Evolutionary conservation across 2,329 filamentous ascomycete species (phyloP).

Genomic region (Ramularia collo-cygni): DNA sequence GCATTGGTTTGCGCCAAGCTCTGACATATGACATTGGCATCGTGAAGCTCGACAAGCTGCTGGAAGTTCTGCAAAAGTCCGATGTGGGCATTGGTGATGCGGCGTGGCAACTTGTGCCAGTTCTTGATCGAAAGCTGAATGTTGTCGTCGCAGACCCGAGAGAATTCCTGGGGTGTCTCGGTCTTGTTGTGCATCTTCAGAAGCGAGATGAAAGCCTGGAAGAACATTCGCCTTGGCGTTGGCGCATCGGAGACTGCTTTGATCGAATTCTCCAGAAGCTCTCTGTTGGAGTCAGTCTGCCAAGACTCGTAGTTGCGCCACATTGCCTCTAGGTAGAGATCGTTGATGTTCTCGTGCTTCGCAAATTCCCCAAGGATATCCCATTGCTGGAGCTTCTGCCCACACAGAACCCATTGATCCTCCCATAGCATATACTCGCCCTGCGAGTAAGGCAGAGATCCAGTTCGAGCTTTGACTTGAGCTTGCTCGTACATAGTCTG

Average conservation of each 20-base stretch:
- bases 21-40: constrained; percentile 92
- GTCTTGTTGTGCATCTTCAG: constrained; percentile 89
- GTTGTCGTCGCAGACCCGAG: constrained; percentile 86
- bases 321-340: constrained; percentile 86
- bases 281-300: constrained; percentile 76
- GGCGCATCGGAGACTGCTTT: constrained; percentile 97
- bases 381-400: constrained; percentile 98
- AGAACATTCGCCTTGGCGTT: constrained; percentile 88
- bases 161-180: constrained; percentile 74
- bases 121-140: constrained; percentile 96
- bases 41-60: constrained; percentile 91
- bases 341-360: constrained; percentile 97
- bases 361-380: constrained; percentile 96
- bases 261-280: constrained; percentile 85
- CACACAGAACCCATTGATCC: constrained; percentile 96
- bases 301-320: constrained; percentile 96
- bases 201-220: constrained; percentile 96
- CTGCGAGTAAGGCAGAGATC: constrained; percentile 91
- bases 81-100: constrained; percentile 90
- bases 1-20: constrained; percentile 81
- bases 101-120: constrained; percentile 95
- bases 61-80: constrained; percentile 96
- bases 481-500: constrained; percentile 95
- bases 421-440: constrained; percentile 99
- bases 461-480: constrained; percentile 93